These are phyloP conservation scores for Acephala macrosclerotiorum DNA, from an alignment of 2,329 filamentous ascomycete species.

Conservation along the genomic window DNA sequence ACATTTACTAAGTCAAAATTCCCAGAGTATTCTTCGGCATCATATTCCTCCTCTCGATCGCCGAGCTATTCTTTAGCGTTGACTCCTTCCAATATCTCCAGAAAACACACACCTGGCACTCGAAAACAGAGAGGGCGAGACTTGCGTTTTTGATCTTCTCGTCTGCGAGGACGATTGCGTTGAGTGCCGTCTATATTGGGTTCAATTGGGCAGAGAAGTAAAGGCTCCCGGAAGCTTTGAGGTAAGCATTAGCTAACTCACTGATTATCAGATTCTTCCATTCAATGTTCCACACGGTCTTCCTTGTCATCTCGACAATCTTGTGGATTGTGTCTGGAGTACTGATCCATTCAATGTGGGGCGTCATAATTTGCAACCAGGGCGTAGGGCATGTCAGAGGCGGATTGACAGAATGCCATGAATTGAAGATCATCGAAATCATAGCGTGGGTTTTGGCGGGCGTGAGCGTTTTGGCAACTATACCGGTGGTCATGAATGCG, in stretches of 20 bases:
- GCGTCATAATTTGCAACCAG: conserved; percentile 29
- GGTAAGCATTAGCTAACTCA: too few species aligned
- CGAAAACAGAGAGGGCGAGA: conserved; percentile 24
- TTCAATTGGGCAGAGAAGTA: conserved; percentile 29
- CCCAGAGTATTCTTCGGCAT: conserved; percentile 31
- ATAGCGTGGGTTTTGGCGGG: conserved; percentile 29
- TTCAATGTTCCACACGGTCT: conserved; percentile 32
- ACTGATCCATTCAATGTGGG: conserved; percentile 33
- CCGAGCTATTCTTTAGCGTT: conserved; percentile 30
- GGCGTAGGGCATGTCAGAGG: conserved; percentile 27
- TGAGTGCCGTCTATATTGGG: conserved; percentile 29
- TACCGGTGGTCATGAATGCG: conserved; percentile 29
- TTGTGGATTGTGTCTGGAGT: conserved; percentile 33
- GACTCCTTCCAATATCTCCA: conserved; percentile 33
- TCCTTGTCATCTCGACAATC: conserved; percentile 30
- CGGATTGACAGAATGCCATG: conserved; percentile 32
- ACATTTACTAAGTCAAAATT: conserved; percentile 1
- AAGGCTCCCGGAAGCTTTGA: too few species aligned
- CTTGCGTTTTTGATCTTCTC: conserved; percentile 32
- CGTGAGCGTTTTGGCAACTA: conserved; percentile 23
- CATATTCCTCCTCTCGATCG: conserved; percentile 33
- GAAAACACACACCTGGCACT: conserved; percentile 31
- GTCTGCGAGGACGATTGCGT: conserved; percentile 23
- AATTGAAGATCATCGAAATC: conserved; percentile 34
- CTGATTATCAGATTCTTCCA: conserved; percentile 19